Conservation (phyloP, 805 yeast genomes). For the Komagataella kurtzmanii region DNA sequence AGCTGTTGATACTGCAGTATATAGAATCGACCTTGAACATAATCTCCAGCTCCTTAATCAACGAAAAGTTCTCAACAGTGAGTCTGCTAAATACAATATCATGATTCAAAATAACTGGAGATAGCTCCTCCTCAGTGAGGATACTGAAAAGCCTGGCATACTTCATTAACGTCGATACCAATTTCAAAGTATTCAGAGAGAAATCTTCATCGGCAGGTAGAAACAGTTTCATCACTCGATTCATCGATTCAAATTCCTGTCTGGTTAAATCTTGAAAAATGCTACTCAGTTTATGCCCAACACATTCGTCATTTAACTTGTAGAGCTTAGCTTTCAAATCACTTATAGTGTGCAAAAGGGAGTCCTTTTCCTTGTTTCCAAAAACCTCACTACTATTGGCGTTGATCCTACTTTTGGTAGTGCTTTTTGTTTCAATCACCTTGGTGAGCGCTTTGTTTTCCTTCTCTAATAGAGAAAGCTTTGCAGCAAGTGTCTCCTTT, state of each 20-base stretch:
- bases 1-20: not conserved
- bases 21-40: not conserved
- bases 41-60: not conserved
- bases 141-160: not conserved
- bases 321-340: not conserved
- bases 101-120: not conserved
- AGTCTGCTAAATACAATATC: not conserved
- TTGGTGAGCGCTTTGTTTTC: slow-evolving; percentile 7
- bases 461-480: slow-evolving; percentile 7
- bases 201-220: not conserved
- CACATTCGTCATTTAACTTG: not conserved
- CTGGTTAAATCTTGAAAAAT: not conserved
- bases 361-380: not conserved
- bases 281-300: not conserved
- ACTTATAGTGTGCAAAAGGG: not conserved
- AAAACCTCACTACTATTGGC: not conserved
- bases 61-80: not conserved
- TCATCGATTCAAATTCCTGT: not conserved
- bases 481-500: slow-evolving; percentile 5
- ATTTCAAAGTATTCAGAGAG: not conserved
- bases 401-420: not conserved
- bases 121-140: not conserved
- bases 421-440: not conserved
- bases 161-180: not conserved
- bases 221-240: not conserved